Percentiles rank a stretch among this genome's conserved stretches.
phyloP scores from a whole-genome alignment of 169 alveolate species.

The Besnoitia besnoiti region DNA sequence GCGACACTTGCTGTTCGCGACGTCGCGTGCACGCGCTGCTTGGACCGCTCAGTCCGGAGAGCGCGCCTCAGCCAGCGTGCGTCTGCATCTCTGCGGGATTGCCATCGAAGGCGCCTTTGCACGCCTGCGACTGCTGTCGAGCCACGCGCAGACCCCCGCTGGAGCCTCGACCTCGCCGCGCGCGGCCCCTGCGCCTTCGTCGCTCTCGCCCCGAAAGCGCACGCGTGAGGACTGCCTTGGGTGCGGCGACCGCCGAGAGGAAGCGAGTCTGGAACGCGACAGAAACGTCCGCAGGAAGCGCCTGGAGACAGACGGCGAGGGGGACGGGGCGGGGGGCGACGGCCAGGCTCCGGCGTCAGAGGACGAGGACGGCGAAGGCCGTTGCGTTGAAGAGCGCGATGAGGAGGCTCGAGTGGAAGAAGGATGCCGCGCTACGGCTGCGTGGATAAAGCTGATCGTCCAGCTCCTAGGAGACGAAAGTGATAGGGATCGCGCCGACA shows the following conservation, averaged over 20 bases:
- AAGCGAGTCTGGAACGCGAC: not conserved
- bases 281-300: too few species aligned
- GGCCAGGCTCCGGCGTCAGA: too few species aligned
- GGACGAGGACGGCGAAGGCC: not conserved
- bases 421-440: not conserved
- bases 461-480: not conserved
- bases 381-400: not conserved
- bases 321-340: not conserved
- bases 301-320: not conserved
- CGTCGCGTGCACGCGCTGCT: too few species aligned
- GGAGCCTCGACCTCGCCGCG: not conserved
- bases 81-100: not conserved
- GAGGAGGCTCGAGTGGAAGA: not conserved
- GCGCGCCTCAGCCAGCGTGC: too few species aligned
- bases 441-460: not conserved
- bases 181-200: not conserved
- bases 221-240: too few species aligned
- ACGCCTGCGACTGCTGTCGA: not conserved
- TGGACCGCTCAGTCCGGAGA: too few species aligned
- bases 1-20: not conserved
- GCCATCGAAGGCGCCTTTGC: conserved; percentile 10
- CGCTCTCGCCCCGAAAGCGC: not conserved
- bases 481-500: too few species aligned
- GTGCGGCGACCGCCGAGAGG: too few species aligned
- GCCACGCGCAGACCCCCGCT: not conserved